Percentiles rank a stretch among this genome's conserved stretches.
Evolutionary conservation across 306 rosid species (phyloP).

Genomic region (Myrica gale): DNA sequence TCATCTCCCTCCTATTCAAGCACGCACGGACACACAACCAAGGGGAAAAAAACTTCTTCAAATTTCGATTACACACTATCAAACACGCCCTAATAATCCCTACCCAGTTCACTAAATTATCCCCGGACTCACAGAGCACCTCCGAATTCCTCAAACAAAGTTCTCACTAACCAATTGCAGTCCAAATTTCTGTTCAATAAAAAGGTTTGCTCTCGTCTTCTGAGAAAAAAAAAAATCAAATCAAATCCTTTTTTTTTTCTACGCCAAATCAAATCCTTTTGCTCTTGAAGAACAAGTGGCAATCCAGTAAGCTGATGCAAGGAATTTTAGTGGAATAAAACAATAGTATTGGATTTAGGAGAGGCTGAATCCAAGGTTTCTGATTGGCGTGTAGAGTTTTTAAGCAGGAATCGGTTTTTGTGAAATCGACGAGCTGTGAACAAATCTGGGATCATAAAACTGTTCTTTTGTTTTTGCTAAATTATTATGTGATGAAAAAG

Average conservation of each 20-base stretch:
- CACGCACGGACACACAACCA: slow-evolving; percentile 14
- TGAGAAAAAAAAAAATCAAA: slow-evolving; percentile 27
- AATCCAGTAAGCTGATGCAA: not conserved
- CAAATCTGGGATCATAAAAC: slow-evolving; percentile 53
- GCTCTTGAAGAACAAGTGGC: slow-evolving; percentile 12
- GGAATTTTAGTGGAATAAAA: slow-evolving; percentile 1
- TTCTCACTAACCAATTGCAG: slow-evolving; percentile 37
- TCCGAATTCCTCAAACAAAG: slow-evolving; percentile 25
- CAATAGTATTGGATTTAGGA: not conserved
- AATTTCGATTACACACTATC: slow-evolving; percentile 2
- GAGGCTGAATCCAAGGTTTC: slow-evolving; percentile 33
- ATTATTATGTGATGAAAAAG: slow-evolving; percentile 32
- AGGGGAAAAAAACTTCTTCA: not conserved
- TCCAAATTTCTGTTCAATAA: slow-evolving; percentile 22
- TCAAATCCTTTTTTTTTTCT: slow-evolving; percentile 17
- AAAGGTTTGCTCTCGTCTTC: not conserved
- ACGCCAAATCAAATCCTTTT: slow-evolving; percentile 19
- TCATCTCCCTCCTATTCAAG: slow-evolving; percentile 50
- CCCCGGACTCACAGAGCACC: slow-evolving; percentile 27
- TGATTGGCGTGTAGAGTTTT: slow-evolving; percentile 36
- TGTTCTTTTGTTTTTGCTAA: slow-evolving; percentile 20
- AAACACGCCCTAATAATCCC: slow-evolving; percentile 16
- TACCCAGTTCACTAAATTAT: slow-evolving; percentile 36
- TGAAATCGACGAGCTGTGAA: slow-evolving; percentile 28
- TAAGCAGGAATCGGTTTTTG: slow-evolving; percentile 41